A percentile compares a stretch with the other conserved stretches of the same genome.
Evolutionary conservation across 305 asterid species (phyloP).

Genomic region (Coffea humblotiana): DNA sequence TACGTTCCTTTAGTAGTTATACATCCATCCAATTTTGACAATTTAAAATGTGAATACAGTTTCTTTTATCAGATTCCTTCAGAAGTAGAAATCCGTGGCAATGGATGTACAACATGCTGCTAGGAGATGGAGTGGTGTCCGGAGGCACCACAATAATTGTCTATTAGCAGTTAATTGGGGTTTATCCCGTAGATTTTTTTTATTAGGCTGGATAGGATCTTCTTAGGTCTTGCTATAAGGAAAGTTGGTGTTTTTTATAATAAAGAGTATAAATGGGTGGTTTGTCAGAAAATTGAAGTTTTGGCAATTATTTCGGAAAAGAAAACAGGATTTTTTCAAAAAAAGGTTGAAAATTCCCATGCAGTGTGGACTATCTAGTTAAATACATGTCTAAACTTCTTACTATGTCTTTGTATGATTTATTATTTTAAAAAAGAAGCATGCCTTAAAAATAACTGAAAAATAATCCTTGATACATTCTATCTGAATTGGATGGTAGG

Average conservation of each 20-base stretch:
- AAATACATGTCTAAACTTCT: neutral
- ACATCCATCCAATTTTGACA: neutral
- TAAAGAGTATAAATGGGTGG: too few species aligned
- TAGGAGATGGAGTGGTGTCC: too few species aligned
- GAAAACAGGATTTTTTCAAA: neutral
- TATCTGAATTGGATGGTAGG: too few species aligned
- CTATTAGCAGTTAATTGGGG: too few species aligned
- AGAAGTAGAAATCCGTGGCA: too few species aligned
- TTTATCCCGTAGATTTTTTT: too few species aligned
- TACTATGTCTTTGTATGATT: neutral
- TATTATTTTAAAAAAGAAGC: neutral
- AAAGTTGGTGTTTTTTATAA: too few species aligned
- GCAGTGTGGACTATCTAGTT: neutral
- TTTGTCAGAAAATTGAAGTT: neutral
- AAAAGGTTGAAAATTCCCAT: neutral
- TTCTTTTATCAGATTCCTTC: neutral
- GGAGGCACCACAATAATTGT: too few species aligned
- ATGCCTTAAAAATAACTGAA: neutral
- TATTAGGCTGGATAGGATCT: too few species aligned
- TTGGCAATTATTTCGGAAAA: neutral
- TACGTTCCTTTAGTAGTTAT: neutral
- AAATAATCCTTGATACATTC: neutral
- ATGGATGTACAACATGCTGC: too few species aligned
- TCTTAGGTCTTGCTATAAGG: too few species aligned
- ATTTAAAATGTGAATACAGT: neutral